Conservation (phyloP, 495 filamentous ascomycete genomes). For the Aspergillus bridgeri region DNA sequence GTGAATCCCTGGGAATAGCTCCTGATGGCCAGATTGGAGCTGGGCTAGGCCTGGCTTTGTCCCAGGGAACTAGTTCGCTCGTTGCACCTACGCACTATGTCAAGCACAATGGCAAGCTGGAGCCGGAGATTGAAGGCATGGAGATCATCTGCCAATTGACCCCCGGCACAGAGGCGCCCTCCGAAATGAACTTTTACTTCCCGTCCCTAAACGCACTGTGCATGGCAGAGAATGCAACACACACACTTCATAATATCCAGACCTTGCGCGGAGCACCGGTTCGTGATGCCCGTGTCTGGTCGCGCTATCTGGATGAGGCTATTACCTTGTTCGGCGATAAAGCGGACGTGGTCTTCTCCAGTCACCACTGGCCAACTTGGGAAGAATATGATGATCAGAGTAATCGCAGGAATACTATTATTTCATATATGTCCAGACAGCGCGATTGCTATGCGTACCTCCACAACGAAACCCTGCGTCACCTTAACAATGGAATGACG, state of each 20-base stretch:
- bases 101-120: slow-evolving; percentile 13
- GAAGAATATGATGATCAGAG: too few relatives aligned
- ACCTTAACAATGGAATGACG: slow-evolving; percentile 28
- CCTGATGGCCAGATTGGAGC: slow-evolving; percentile 19
- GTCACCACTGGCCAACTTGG: slow-evolving; percentile 33
- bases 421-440: slow-evolving; percentile 19
- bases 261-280: slow-evolving; percentile 25
- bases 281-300: slow-evolving; percentile 22
- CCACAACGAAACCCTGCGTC: slow-evolving; percentile 33
- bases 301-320: slow-evolving; percentile 23
- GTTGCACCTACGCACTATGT: slow-evolving; percentile 21
- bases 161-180: slow-evolving; percentile 20
- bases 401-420: slow-evolving; percentile 14
- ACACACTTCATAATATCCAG: slow-evolving; percentile 24
- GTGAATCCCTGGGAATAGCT: slow-evolving; percentile 6
- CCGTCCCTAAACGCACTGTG: slow-evolving; percentile 19
- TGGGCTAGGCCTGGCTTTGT: slow-evolving; percentile 19
- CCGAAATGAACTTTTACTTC: slow-evolving; percentile 27
- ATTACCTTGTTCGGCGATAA: slow-evolving; percentile 13
- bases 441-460: slow-evolving; percentile 35
- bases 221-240: slow-evolving; percentile 22
- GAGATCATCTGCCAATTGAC: slow-evolving; percentile 26
- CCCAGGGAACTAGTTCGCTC: slow-evolving; percentile 12
- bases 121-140: slow-evolving; percentile 17
- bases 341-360: slow-evolving; percentile 21